These are phyloP conservation scores for Pichia eremophila DNA, from an alignment of 805 yeast species.

Conservation along the genomic window DNA sequence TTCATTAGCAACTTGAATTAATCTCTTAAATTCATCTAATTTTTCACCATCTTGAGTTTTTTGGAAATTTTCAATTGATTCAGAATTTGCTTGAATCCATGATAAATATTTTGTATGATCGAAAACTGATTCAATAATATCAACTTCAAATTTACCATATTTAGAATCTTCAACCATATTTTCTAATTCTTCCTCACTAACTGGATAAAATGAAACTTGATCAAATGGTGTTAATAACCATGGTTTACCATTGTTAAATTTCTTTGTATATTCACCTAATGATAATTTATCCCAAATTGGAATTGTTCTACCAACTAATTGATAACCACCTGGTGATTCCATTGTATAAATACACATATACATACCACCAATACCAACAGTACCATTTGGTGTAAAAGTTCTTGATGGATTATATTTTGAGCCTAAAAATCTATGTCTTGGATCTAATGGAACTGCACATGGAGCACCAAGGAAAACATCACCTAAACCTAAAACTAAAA, in stretches of 20 bases:
- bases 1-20: constrained; percentile 73
- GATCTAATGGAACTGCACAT: constrained; percentile 96
- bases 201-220: constrained; percentile 91
- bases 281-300: constrained; percentile 96
- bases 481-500: constrained; percentile 89
- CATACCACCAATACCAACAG: constrained; percentile 97
- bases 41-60: constrained; percentile 69
- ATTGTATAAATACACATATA: constrained; percentile 98
- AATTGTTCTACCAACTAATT: constrained; percentile 89
- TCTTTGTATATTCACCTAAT: constrained; percentile 53
- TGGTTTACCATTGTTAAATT: constrained; percentile 44
- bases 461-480: constrained; percentile 98
- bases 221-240: constrained; percentile 92
- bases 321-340: constrained; percentile 99
- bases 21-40: constrained; percentile 72
- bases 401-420: constrained; percentile 94
- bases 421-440: constrained; percentile 87
- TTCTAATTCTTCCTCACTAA: constrained; percentile 75
- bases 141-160: constrained; percentile 72
- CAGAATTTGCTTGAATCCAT: constrained; percentile 69
- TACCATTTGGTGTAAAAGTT: constrained; percentile 92
- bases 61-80: constrained; percentile 62
- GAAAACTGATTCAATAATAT: constrained; percentile 67
- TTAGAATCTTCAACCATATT: constrained; percentile 58
- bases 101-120: constrained; percentile 69